Evolutionary conservation across 345 rosid species (phyloP), one percentile per base, ranked within the genome.

Genomic region (Turritis glabra): DNA sequence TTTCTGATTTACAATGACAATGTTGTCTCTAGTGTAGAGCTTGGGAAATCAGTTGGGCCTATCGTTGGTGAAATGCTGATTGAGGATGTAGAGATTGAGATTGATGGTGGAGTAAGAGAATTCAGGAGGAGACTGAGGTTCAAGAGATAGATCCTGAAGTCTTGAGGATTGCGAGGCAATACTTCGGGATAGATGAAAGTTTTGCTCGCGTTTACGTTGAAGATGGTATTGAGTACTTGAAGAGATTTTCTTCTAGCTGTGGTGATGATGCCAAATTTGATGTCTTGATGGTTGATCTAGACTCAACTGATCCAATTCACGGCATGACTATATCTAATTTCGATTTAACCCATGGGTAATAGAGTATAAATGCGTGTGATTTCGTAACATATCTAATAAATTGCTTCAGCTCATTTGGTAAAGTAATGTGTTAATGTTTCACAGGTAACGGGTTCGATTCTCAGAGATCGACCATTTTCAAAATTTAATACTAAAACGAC

Each of bases 111-210:
- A 12, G 40, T 23, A 14, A 81, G 85, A 61, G 96, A 90, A 66
- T 89, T 87, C 63, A 77, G 88, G 80, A 87, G 97, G 88, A 84
- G 96, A 67, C 56, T 91, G 79, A 93, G 98, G 83, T 91, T 91
- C 67, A 91, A 88, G 77, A 93, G 74, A 78, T 78, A 43, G 98
- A 91, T 71, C 81, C 82, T 33, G 64, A 82, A 81, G 98, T 91
- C 22, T 60, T 90, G 60, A 83, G 87, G 68, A 37, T 90, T 15
- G 90, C 93, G 0, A 81, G 73, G 75, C 33, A 35, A 71, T 92
- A 88, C 75, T 94, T 94, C 33, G 97, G 93, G 11, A 80, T 90
- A 50, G 83, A 80, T 56, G 85, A 81, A 54, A 84, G 83, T 70
- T 71, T 73, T 50, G 88, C 82, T 38, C 47, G 29, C 69, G 67